phyloP scores from a whole-genome alignment of 345 rosid genomes.

The Lumnitzera littorea region DNA sequence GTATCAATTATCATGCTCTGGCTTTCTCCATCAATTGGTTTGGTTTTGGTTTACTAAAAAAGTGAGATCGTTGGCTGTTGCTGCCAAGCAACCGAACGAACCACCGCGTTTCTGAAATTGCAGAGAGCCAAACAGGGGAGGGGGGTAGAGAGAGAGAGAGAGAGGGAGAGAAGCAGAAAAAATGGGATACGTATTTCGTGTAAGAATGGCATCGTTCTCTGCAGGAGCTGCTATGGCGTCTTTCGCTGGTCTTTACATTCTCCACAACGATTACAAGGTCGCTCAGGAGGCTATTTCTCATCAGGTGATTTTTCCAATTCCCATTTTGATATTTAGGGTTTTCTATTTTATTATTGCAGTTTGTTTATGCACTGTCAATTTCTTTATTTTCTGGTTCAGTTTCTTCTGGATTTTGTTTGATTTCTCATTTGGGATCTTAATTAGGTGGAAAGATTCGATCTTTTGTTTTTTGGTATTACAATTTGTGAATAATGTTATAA shows the following conservation, averaged over 20 bases:
- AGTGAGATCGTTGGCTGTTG: too few species aligned
- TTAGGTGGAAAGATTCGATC: too few species aligned
- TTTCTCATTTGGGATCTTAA: too few species aligned
- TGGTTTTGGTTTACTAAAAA: too few species aligned
- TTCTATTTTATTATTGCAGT: background rate
- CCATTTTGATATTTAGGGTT: slow-evolving; percentile 4
- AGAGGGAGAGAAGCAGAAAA: slow-evolving; percentile 11
- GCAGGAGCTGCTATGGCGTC: slow-evolving; percentile 90
- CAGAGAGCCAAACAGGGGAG: background rate
- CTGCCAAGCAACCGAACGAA: too few species aligned
- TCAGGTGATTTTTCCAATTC: slow-evolving; percentile 33
- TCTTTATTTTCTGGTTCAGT: too few species aligned
- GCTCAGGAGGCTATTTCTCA: slow-evolving; percentile 76
- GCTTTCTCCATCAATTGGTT: too few species aligned
- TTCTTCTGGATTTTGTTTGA: too few species aligned
- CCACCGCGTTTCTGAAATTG: too few species aligned
- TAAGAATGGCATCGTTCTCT: slow-evolving; percentile 89
- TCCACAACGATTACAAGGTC: slow-evolving; percentile 74
- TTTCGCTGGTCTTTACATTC: slow-evolving; percentile 56
- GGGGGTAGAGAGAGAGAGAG: background rate
- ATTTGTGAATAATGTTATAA: too few species aligned
- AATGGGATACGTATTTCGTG: slow-evolving; percentile 86
- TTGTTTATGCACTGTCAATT: background rate
- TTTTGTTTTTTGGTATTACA: too few species aligned
- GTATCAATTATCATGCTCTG: too few species aligned